Evolutionary conservation across 2,329 filamentous ascomycete genomes (phyloP).

Genomic region (Endothia cerciana): DNA sequence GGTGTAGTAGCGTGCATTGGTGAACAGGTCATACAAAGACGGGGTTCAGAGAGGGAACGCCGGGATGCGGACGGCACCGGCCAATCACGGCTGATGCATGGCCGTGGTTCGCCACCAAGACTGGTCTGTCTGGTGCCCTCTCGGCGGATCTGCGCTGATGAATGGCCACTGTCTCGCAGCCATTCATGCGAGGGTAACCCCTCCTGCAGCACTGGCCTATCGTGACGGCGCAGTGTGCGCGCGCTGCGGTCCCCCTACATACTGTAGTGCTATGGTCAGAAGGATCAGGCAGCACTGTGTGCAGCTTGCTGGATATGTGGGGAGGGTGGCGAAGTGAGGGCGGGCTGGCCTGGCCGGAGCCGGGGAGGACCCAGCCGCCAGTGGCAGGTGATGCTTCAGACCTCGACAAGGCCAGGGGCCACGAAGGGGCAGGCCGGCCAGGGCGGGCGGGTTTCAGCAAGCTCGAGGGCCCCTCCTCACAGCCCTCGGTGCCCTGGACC

Average conservation of each 20-base stretch:
- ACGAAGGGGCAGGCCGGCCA: conserved; percentile 13
- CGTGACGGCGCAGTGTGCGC: neutral
- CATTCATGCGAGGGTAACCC: conserved; percentile 20
- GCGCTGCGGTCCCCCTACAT: neutral
- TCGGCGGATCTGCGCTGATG: conserved; percentile 25
- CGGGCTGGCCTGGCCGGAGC: conserved; percentile 14
- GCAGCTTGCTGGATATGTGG: conserved; percentile 14
- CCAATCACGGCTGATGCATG: conserved; percentile 15
- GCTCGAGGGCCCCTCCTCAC: conserved; percentile 19
- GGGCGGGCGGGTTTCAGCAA: conserved; percentile 24
- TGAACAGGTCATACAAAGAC: conserved; percentile 23
- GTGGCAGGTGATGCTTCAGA: conserved; percentile 26
- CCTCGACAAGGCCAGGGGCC: conserved; percentile 12
- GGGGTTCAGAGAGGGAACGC: conserved; percentile 7
- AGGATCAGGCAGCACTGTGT: conserved; percentile 11
- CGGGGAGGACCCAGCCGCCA: conserved; percentile 21
- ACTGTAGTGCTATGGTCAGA: too few relatives aligned
- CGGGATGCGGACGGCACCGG: conserved; percentile 14
- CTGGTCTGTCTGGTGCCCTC: conserved; percentile 8
- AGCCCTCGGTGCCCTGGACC: conserved; percentile 6
- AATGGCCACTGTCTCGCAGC: conserved; percentile 17
- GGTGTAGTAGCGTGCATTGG: conserved; percentile 13
- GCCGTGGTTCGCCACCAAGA: conserved; percentile 24
- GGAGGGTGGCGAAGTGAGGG: conserved; percentile 27
- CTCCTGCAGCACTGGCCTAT: conserved; percentile 21